A percentile compares a stretch with the other conserved stretches of the same genome.
Evolutionary conservation across 2,329 filamentous ascomycete genomes (phyloP).

Genomic region (Phaeosphaeriaceae sp.): DNA sequence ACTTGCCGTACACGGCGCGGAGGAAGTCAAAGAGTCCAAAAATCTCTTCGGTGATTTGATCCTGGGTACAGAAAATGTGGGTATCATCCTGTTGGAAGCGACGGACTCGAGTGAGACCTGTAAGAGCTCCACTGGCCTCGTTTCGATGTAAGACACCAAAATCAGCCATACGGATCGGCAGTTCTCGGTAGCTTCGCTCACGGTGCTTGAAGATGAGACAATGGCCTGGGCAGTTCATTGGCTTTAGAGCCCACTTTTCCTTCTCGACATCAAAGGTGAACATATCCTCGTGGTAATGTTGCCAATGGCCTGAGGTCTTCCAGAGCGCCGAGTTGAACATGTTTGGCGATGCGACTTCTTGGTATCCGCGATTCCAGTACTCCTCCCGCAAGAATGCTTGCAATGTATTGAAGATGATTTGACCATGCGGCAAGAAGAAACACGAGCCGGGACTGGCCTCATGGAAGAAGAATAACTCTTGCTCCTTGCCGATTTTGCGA

Average conservation of each 20-base stretch:
- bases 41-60: constrained; percentile 79
- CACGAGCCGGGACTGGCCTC: constrained; percentile 90
- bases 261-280: constrained; percentile 86
- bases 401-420: constrained; percentile 90
- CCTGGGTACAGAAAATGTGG: constrained; percentile 91
- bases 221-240: constrained; percentile 98
- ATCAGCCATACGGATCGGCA: constrained; percentile 92
- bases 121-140: constrained; percentile 89
- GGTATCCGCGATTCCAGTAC: constrained; percentile 92
- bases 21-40: constrained; percentile 88
- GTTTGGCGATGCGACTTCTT: constrained; percentile 94
- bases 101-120: constrained; percentile 87
- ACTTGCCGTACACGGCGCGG: constrained; percentile 76
- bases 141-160: constrained; percentile 96
- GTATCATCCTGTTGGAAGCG: constrained; percentile 96
- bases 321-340: constrained; percentile 94
- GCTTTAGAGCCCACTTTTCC: constrained; percentile 84
- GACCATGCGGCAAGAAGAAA: constrained; percentile 92
- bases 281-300: constrained; percentile 93
- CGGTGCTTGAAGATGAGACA: constrained; percentile 85
- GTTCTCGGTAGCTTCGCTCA: constrained; percentile 84
- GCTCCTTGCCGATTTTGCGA: constrained; percentile 89
- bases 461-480: constrained; percentile 98
- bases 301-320: constrained; percentile 96
- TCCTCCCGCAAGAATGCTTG: constrained; percentile 81